Base-by-base conservation (phyloP, 345 rosid genomes). In the Citrus sp. region DNA sequence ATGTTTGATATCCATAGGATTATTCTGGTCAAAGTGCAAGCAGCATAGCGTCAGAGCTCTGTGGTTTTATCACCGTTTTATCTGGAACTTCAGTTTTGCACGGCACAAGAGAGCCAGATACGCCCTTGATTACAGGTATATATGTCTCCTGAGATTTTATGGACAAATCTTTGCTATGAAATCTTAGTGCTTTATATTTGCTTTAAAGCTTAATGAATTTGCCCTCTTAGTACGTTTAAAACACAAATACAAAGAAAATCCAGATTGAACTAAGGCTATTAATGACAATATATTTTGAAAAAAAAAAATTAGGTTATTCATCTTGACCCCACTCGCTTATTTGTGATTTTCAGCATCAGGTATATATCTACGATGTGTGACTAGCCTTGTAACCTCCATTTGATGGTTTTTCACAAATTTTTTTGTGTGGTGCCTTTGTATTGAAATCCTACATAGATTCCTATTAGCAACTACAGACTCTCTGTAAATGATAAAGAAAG, bases 1-100 rank as follows among this genome's bases (percentile, higher is more conserved):
- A 58, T 58, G n/a, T 32, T 35, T 66, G 63, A 40, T 67, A 4
- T 9, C 46, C 73, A 59, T 80, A 92, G 97, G 97, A 92, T 69
- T 90, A 88, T 83, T 84, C 90, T 35, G 97, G 94, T 70, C 94
- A 92, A 78, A 90, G 94, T 80, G 92, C 86, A 64, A 89, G 97
- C 87, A 90, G 80, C 80, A 84, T 92, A 75, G 91, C 85, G 55
- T 92, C 97, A 10, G 97, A 87, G 70, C 92, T 90, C 72, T 90
- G 97, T 82, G 97, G 97, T 40, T 92, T 92, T 80, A 72, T 90
- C 62, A 90, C 92, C 16, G 90, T 92, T 80, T 78, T 92, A 78
- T 92, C 94, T 66, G 94, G 97, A 66, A 92, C 97, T 69, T 77
- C 86, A 13, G 90, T 92, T 22, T 79, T 92, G 82, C 97, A 92